Base-by-base conservation (phyloP, 345 rosid genomes). In the Capsella bursapastoris region DNA sequence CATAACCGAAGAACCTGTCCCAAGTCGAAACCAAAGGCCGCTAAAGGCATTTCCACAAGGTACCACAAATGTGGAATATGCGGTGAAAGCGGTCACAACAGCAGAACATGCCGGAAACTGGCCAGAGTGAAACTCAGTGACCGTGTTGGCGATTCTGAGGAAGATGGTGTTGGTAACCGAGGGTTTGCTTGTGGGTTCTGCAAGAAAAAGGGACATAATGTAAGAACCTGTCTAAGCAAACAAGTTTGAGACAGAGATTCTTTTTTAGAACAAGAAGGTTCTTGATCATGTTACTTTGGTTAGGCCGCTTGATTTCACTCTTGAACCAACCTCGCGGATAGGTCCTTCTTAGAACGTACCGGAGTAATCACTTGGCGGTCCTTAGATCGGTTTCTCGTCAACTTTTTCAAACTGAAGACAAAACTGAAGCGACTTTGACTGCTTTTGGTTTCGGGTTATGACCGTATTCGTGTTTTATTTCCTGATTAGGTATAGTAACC, bases 1-100 rank as follows among this genome's bases (percentile, higher is more conserved):
- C 98, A 93, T 78, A 93, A 93, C 86, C 78, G 82, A 82, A 86
- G 91, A 84, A 89, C 98, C 38, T 93, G 96, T 70, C 85, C 78
- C 0, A 78, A 77, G 74, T 80, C 83, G 2, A 81, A 77, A 80
- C 53, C 48, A 27, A 34, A 59, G 47, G 59, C 80, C 70, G 70
- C 55, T 4, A 72, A 77, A 66, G 74, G 71, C 25, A 69, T 57
- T 14, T 76, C 57, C 56, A 70, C 50, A n/a, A 84, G 81, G 76
- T 16, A 50, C 45, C 81, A 66, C 51, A 77, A 18, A 28, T 93
- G 97, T 83, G 58, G 68, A 57, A 72, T 80, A 57, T 93, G 97
- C 51, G 66, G 85, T 44, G 68, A 70, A 75, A 71, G 74, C 7
- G 96, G 97, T 77, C 98, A 93, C 74, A 93, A 93, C 57, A 79